Conservation (phyloP, 495 filamentous ascomycete genomes). For the Penicillium canescens region DNA sequence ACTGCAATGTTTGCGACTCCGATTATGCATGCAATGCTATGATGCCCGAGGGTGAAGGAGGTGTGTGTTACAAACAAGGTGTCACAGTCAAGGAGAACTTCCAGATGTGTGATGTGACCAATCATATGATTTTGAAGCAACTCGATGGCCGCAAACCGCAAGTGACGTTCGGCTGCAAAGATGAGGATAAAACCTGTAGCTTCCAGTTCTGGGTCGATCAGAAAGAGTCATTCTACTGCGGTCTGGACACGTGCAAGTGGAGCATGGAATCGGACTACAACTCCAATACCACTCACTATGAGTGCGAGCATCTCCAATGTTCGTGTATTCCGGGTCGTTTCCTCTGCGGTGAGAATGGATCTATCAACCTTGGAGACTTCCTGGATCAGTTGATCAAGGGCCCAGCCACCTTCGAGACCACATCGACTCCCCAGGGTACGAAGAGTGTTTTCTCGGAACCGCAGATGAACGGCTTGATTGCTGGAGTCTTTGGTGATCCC, state of each 20-base stretch:
- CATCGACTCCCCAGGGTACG: conserved; percentile 66
- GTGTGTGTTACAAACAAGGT: conserved; percentile 89
- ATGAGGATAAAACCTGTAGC: conserved; percentile 71
- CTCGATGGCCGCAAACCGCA: conserved; percentile 82
- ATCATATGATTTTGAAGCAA: conserved; percentile 84
- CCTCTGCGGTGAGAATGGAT: conserved; percentile 88
- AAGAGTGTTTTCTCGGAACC: conserved; percentile 75
- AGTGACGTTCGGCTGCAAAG: conserved; percentile 89
- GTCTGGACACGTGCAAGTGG: conserved; percentile 77
- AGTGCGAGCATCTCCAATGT: conserved; percentile 81
- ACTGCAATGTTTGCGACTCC: conserved; percentile 93
- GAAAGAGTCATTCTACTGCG: conserved; percentile 94
- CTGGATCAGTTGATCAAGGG: conserved; percentile 76
- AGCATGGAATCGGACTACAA: conserved; percentile 62
- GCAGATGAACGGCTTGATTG: conserved; percentile 86
- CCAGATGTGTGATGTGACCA: conserved; percentile 98
- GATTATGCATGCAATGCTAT: conserved; percentile 81
- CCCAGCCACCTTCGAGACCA: conserved; percentile 77
- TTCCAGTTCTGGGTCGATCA: conserved; percentile 99
- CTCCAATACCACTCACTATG: conserved; percentile 80
- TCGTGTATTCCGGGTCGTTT: conserved; percentile 88
- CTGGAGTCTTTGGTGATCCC: conserved; percentile 81
- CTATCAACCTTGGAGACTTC: conserved; percentile 90
- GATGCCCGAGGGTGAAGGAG: conserved; percentile 75
- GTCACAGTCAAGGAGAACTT: conserved; percentile 91